Conservation (phyloP, 179 eudicot genomes). For the Nepenthes alata region DNA sequence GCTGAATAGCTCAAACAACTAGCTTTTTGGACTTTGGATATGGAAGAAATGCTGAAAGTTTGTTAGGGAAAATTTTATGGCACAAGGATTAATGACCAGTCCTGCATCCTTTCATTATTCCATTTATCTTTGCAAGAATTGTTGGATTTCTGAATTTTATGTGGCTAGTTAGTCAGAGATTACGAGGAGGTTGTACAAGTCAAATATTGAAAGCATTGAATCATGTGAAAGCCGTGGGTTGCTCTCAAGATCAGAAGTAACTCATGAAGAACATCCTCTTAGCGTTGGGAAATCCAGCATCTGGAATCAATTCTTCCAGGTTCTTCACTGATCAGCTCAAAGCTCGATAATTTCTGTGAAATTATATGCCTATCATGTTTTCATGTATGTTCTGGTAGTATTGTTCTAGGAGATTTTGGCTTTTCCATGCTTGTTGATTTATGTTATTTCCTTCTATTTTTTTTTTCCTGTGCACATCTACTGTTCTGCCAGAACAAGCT, state of each 20-base stretch:
- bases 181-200: constrained; percentile 59
- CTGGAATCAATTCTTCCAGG: constrained; percentile 96
- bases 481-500: too few relatives aligned
- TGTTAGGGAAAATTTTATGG: too few relatives aligned
- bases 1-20: too few relatives aligned
- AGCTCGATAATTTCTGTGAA: too few relatives aligned
- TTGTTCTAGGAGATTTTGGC: too few relatives aligned
- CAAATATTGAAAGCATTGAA: constrained; percentile 32
- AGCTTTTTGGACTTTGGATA: too few relatives aligned
- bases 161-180: constrained; percentile 98
- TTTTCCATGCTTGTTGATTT: not conserved
- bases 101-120: not conserved
- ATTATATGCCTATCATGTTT: too few relatives aligned
- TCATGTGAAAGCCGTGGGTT: constrained; percentile 34
- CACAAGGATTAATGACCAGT: not conserved
- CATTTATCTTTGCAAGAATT: constrained; percentile 8
- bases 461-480: too few relatives aligned
- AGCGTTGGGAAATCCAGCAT: constrained; percentile 85
- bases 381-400: too few relatives aligned
- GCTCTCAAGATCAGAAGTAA: constrained; percentile 66
- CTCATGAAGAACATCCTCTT: constrained; percentile 87
- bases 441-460: not conserved
- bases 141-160: constrained; percentile 42
- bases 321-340: constrained; percentile 8
- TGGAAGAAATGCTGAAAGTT: too few relatives aligned